These are phyloP conservation scores for Fusarium abutilonis DNA, from an alignment of 2,329 filamentous ascomycete species.

Conservation along the genomic window DNA sequence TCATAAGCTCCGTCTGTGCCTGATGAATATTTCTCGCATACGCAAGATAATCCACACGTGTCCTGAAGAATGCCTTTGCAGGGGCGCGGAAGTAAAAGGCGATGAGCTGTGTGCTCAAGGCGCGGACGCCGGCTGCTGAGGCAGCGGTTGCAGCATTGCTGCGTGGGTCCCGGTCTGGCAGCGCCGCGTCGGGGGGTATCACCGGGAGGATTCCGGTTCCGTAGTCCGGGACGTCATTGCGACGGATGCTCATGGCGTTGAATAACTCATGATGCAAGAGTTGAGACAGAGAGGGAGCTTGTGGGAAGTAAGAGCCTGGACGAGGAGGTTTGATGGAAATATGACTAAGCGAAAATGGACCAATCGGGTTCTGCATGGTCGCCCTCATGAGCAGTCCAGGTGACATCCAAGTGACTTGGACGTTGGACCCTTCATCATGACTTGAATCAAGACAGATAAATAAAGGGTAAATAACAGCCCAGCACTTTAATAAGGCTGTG, in stretches of 20 bases:
- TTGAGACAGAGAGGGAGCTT: not conserved
- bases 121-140: constrained; percentile 86
- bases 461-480: not conserved
- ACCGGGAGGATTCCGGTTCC: constrained; percentile 55
- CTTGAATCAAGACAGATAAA: no score
- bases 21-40: constrained; percentile 65
- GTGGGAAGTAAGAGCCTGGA: constrained; percentile 4
- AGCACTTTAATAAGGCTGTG: no score
- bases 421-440: not conserved
- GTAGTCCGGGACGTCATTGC: constrained; percentile 46
- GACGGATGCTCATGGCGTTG: constrained; percentile 51
- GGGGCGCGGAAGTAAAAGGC: constrained; percentile 93
- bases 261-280: constrained; percentile 44
- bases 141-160: constrained; percentile 73
- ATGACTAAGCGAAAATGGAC: constrained; percentile 39
- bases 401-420: constrained; percentile 2
- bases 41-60: constrained; percentile 82
- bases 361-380: constrained; percentile 30
- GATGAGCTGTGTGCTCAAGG: constrained; percentile 82
- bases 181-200: constrained; percentile 53
- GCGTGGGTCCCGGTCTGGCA: constrained; percentile 59
- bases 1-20: constrained; percentile 53
- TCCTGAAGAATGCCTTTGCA: constrained; percentile 91
- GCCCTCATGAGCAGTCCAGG: constrained; percentile 6
- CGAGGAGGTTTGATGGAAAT: constrained; percentile 10